Evolutionary conservation across 441 rosid species (phyloP).

Genomic region (Gossypium davidsonii): DNA sequence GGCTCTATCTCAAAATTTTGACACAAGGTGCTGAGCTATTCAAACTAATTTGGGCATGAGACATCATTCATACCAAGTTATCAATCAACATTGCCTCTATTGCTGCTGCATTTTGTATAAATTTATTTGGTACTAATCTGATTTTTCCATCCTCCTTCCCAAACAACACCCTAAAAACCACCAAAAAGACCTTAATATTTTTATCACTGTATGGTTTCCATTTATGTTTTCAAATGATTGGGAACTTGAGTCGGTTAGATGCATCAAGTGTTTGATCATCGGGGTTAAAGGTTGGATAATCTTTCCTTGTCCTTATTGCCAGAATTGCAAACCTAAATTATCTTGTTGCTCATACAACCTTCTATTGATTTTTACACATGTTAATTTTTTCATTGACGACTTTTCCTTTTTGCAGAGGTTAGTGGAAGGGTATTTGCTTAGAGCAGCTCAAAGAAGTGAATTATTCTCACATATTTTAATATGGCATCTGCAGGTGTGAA

Average conservation of each 20-base stretch:
- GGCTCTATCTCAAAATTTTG: not conserved
- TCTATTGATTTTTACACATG: not conserved
- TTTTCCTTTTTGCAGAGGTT: conserved; percentile 53
- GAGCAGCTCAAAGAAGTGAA: conserved; percentile 95
- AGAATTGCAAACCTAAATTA: not conserved
- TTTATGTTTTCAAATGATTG: not conserved
- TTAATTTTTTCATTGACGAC: not conserved
- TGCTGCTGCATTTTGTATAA: not conserved
- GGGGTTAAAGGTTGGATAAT: conserved; percentile 4
- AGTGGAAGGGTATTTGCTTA: conserved; percentile 94
- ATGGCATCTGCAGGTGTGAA: conserved; percentile 88
- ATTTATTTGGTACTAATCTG: not conserved
- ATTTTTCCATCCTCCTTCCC: not conserved
- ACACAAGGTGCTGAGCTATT: not conserved
- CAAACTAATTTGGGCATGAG: not conserved
- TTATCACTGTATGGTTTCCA: conserved; percentile 1
- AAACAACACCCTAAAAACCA: not conserved
- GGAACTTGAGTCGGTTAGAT: not conserved
- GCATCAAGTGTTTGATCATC: not conserved
- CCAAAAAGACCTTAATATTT: not conserved
- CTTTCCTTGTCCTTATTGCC: not conserved
- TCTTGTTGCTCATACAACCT: not conserved
- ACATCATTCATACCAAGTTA: not conserved
- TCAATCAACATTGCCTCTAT: not conserved
- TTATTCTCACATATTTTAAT: conserved; percentile 91